Evolutionary conservation across 441 rosid genomes (phyloP).

Genomic region (Eruca vesicaria): DNA sequence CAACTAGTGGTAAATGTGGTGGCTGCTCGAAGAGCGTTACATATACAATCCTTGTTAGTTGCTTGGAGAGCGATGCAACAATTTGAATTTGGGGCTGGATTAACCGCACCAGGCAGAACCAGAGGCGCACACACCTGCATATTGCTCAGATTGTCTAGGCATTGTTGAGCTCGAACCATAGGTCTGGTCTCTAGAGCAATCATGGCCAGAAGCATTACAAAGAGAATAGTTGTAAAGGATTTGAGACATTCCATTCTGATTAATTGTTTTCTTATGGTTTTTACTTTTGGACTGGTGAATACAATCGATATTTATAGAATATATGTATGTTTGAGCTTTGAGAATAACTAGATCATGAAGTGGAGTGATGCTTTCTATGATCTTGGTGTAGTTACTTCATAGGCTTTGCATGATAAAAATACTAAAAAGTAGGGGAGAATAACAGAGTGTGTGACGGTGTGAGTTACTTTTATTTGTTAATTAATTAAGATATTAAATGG

Average conservation of each 20-base stretch:
- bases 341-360: constrained; percentile 1
- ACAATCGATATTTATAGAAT: constrained; percentile 20
- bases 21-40: constrained; percentile 35
- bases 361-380: constrained; percentile 25
- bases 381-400: constrained; percentile 28
- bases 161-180: constrained; percentile 20
- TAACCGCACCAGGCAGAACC: constrained; percentile 30
- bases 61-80: constrained; percentile 34
- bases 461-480: neutral
- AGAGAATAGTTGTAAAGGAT: constrained; percentile 8
- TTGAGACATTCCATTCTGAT: constrained; percentile 21
- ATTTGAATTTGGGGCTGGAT: constrained; percentile 13
- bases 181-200: constrained; percentile 1
- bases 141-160: constrained; percentile 19
- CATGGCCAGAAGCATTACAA: constrained; percentile 18
- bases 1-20: constrained; percentile 31
- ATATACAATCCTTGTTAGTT: constrained; percentile 32
- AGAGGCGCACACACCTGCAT: constrained; percentile 32
- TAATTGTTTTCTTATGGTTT: neutral
- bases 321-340: neutral
- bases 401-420: constrained; percentile 17
- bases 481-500: neutral
- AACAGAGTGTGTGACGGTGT: constrained; percentile 6
- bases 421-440: constrained; percentile 1
- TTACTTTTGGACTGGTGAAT: neutral